These are phyloP conservation scores for Tetraselmis chui DNA, from an alignment of 139 green algal species.

Conservation along the genomic window DNA sequence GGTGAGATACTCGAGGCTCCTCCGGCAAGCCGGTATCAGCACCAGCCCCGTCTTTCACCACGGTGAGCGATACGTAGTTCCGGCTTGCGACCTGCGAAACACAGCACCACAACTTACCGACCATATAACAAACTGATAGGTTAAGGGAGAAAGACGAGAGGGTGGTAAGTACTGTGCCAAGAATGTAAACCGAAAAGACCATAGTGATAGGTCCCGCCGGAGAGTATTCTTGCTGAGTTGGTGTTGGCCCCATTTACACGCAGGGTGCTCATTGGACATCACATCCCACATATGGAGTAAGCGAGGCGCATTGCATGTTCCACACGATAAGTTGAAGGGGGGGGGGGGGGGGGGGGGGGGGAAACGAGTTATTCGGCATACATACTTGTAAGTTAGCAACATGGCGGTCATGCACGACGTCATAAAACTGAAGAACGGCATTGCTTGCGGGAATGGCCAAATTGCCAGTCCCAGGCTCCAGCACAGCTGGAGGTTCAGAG, in stretches of 20 bases:
- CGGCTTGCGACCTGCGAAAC: constrained; percentile 34
- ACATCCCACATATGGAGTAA: neutral
- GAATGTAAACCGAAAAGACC: neutral
- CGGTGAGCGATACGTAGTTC: constrained; percentile 40
- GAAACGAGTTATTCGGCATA: too few relatives aligned
- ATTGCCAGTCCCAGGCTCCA: constrained; percentile 11
- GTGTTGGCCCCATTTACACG: neutral
- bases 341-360: too few relatives aligned
- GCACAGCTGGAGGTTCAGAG: neutral
- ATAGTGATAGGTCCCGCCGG: neutral
- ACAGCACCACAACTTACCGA: too few relatives aligned
- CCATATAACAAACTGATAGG: too few relatives aligned
- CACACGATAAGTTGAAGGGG: too few relatives aligned
- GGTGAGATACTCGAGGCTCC: constrained; percentile 31
- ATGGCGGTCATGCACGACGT: constrained; percentile 39
- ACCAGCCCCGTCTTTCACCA: constrained; percentile 5
- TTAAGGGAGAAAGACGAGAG: neutral
- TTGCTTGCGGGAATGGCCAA: constrained; percentile 46
- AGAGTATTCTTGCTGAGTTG: neutral
- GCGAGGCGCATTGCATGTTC: too few relatives aligned
- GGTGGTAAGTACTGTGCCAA: neutral
- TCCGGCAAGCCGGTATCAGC: constrained; percentile 8
- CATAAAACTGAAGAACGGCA: constrained; percentile 61
- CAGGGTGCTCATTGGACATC: neutral
- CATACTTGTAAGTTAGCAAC: constrained; percentile 46